These are phyloP conservation scores for Cyclotella cryptica DNA, from an alignment of 108 stramenopile species.

Conservation along the genomic window DNA sequence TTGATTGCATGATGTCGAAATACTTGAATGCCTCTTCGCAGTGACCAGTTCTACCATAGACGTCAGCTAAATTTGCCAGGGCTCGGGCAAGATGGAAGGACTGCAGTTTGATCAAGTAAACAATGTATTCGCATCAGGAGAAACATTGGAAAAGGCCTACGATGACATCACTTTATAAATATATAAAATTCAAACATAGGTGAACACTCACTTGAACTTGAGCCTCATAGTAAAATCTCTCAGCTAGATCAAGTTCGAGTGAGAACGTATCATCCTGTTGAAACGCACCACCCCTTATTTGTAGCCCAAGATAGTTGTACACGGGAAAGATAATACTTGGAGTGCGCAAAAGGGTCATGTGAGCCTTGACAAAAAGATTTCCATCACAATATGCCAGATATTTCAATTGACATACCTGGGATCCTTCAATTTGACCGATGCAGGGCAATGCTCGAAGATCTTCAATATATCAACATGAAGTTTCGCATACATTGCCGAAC, in stretches of 20 bases:
- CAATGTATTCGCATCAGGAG: no score
- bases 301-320: constrained; percentile 28
- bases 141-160: no score
- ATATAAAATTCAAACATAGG: background rate
- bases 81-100: constrained; percentile 38
- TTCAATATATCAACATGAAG: constrained; percentile 36
- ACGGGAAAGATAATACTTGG: constrained; percentile 35
- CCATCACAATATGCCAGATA: background rate
- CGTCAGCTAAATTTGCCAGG: constrained; percentile 20
- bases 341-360: background rate
- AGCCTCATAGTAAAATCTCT: constrained; percentile 35
- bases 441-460: constrained; percentile 48
- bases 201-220: constrained; percentile 16
- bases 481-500: constrained; percentile 29
- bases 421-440: constrained; percentile 37
- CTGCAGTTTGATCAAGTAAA: background rate
- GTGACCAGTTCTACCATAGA: constrained; percentile 7
- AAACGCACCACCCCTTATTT: constrained; percentile 38
- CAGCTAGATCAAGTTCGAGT: constrained; percentile 39
- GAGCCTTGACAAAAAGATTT: background rate
- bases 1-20: constrained; percentile 22
- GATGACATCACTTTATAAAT: no score
- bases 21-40: constrained; percentile 17
- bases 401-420: background rate
- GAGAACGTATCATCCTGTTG: constrained; percentile 38